These are phyloP conservation scores for Dendrothele bispora DNA, from an alignment of 768 basidiomycete genomes.

Conservation along the genomic window DNA sequence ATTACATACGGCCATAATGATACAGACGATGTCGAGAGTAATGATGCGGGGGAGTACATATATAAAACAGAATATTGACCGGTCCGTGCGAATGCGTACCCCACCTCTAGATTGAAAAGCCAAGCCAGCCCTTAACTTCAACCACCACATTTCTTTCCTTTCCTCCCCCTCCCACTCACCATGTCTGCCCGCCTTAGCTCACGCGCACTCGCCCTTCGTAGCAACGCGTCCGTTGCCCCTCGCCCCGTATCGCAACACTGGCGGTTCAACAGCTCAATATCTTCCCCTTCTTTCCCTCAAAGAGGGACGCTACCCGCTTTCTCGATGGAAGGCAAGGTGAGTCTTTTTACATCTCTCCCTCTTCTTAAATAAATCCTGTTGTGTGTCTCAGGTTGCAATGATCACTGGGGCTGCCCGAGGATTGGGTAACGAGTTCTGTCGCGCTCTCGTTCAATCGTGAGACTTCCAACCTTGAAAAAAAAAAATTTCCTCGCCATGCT, in stretches of 20 bases:
- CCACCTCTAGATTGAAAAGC: not conserved
- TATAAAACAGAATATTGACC: not conserved
- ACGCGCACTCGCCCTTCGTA: constrained; percentile 13
- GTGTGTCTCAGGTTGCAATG: constrained; percentile 68
- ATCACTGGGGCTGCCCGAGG: constrained; percentile 94
- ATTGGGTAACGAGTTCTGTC: constrained; percentile 87
- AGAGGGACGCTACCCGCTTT: constrained; percentile 69
- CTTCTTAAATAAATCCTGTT: constrained; percentile 1
- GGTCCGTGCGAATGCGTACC: not conserved
- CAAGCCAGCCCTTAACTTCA: constrained; percentile 13
- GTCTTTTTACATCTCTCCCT: constrained; percentile 6
- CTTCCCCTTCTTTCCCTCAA: constrained; percentile 3
- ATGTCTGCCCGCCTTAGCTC: constrained; percentile 19
- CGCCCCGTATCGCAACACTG: not conserved
- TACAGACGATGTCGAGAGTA: not conserved
- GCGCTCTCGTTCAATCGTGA: constrained; percentile 85
- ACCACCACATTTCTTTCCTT: constrained; percentile 9
- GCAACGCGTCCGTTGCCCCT: not conserved
- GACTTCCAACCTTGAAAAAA: constrained; percentile 21
- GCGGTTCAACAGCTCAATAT: constrained; percentile 6
- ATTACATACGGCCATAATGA: not conserved
- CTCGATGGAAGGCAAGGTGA: constrained; percentile 77
- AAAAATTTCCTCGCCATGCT: constrained; percentile 4
- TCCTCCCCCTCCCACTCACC: constrained; percentile 11
- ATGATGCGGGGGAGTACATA: not conserved